A percentile compares a stretch with the other conserved stretches of the same genome.
phyloP scores from a whole-genome alignment of 2,329 filamentous ascomycete species.

The Myriangium duriaei region DNA sequence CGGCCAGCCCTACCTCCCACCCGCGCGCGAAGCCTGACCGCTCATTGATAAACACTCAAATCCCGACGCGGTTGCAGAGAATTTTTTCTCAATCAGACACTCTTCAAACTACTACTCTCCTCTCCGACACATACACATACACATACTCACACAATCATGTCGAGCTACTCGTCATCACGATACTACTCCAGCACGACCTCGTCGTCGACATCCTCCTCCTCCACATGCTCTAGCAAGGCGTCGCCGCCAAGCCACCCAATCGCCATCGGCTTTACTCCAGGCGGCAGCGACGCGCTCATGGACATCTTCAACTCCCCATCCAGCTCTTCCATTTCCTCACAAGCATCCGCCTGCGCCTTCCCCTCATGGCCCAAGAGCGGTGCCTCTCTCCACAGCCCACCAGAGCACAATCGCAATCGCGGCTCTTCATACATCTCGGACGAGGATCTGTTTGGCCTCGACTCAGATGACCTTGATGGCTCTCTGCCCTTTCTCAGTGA shows the following conservation, averaged over 20 bases:
- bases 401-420: constrained; percentile 9
- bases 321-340: constrained; percentile 9
- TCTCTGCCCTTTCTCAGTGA: constrained; percentile 19
- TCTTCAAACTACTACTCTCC: too few species aligned
- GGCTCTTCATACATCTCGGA: constrained; percentile 26
- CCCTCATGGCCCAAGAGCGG: constrained; percentile 14
- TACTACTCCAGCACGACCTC: constrained; percentile 12
- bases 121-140: too few species aligned
- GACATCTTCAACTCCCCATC: constrained; percentile 12
- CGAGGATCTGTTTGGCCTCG: constrained; percentile 25
- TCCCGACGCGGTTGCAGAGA: neutral
- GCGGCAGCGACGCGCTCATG: constrained; percentile 10
- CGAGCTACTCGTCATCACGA: constrained; percentile 7
- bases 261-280: constrained; percentile 13
- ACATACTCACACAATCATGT: constrained; percentile 6
- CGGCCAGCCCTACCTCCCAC: constrained; percentile 2
- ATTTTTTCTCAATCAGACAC: neutral
- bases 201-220: constrained; percentile 12
- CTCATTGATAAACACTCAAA: constrained; percentile 1
- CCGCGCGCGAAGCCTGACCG: too few species aligned
- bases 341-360: constrained; percentile 11
- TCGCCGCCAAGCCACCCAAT: constrained; percentile 12
- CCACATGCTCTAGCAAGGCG: constrained; percentile 11
- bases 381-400: constrained; percentile 7
- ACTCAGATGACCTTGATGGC: constrained; percentile 13